These are phyloP conservation scores for Pythium aquatile DNA, from an alignment of 352 stramenopile species.

Conservation along the genomic window DNA sequence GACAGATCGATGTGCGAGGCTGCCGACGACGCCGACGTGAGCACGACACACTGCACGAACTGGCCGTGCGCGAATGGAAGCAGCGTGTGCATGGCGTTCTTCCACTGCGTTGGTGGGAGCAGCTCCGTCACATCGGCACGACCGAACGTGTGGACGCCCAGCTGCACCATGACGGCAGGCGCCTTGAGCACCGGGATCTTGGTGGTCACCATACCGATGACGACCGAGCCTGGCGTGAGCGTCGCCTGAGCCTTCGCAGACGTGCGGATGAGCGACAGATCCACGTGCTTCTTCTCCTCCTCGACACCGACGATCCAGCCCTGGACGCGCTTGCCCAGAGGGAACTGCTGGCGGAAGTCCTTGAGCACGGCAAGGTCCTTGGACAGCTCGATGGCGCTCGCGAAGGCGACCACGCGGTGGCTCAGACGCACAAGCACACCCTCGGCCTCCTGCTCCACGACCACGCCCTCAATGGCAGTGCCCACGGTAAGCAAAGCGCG, in stretches of 20 bases:
- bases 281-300: constrained; percentile 67
- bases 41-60: constrained; percentile 76
- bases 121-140: constrained; percentile 85
- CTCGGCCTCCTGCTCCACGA: constrained; percentile 61
- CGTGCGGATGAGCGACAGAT: constrained; percentile 66
- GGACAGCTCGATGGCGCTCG: constrained; percentile 69
- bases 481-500: constrained; percentile 62
- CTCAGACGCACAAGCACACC: constrained; percentile 67
- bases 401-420: constrained; percentile 63
- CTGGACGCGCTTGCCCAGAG: constrained; percentile 72
- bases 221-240: constrained; percentile 50
- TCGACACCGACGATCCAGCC: constrained; percentile 68
- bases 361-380: constrained; percentile 53
- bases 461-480: constrained; percentile 60
- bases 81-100: constrained; percentile 66
- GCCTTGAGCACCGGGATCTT: constrained; percentile 74
- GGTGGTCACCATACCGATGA: constrained; percentile 68
- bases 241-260: constrained; percentile 15
- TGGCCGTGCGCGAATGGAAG: constrained; percentile 60
- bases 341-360: constrained; percentile 66
- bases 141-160: constrained; percentile 68
- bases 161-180: constrained; percentile 85
- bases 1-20: constrained; percentile 67
- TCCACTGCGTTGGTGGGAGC: constrained; percentile 50
- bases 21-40: constrained; percentile 37